Base-by-base conservation (phyloP, 768 basidiomycete species). In the Tricholoma sp. region DNA sequence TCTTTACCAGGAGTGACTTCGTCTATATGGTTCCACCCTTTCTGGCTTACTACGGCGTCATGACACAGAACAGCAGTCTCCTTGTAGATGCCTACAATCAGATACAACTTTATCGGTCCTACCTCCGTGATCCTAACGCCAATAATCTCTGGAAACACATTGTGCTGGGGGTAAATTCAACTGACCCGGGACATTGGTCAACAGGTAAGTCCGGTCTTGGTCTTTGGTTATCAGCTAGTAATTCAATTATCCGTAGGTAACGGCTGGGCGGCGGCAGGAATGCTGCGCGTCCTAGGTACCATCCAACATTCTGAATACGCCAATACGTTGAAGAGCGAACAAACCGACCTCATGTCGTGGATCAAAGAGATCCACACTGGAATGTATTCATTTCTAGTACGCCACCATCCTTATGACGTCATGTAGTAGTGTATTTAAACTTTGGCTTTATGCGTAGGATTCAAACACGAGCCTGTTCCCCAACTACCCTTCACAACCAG, bases 1-100 rank as follows among this genome's bases (percentile, higher is more conserved):
- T 29, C 12, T 12, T 27, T 14, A 12, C 24, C 41, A 90, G 89
- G 89, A 82, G 82, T 53, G 91, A 93, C 67, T 92, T 79, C 53
- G 79, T 89, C 11, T 92, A 86, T 67, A 92, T 92, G 91, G 87
- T 86, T 0, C 91, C 91, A 1, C 89, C 91, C 0, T 95, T 93
- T 68, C 71, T 94, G 9, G 90, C 92, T 0, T 93, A 91, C 69
- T 92, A 91, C 67, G 94, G 89, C 37, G 81, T 82, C 43, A 57
- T 72, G 6, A 82, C 82, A 0, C 61, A 68, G 21, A 88, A 94
- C 67, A 65, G 75, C 29, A 79, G 81, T 0, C 71, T 91, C 16
- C 60, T 94, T 16, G 66, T 66, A 2, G 83, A 85, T 56, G 84
- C 89, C 2, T 87, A 88, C 71, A 79, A 76, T 12, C 92, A 94